Evolutionary conservation across 2,329 filamentous ascomycete genomes (phyloP).

Genomic region (Cercospora berteroae): DNA sequence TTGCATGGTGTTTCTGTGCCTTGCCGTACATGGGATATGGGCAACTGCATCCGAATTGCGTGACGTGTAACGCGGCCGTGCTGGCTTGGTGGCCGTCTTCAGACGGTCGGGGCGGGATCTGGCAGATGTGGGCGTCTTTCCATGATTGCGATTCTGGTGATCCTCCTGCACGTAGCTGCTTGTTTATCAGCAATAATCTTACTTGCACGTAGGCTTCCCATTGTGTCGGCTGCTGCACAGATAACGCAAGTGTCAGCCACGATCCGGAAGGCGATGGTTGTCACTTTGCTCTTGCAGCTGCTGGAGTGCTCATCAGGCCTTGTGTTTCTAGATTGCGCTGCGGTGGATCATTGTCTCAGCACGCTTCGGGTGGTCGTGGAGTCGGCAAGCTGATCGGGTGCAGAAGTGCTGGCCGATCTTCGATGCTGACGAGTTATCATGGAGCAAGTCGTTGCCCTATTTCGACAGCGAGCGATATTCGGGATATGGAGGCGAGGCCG

Average conservation of each 20-base stretch:
- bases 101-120: not conserved
- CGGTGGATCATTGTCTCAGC: not conserved
- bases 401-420: not conserved
- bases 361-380: not conserved
- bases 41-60: not conserved
- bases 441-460: not conserved
- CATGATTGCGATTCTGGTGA: not conserved
- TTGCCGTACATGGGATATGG: not conserved
- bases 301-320: not conserved
- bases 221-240: not conserved
- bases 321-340: not conserved
- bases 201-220: not conserved
- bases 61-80: not conserved
- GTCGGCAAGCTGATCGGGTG: not conserved
- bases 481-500: not conserved
- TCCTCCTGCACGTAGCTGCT: not conserved
- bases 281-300: not conserved
- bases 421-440: not conserved
- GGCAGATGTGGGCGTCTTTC: not conserved
- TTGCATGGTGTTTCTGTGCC: not conserved
- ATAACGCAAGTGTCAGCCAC: not conserved
- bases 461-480: not conserved
- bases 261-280: not conserved
- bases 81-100: not conserved
- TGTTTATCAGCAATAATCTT: conserved; percentile 1